Conservation (phyloP, 2,329 filamentous ascomycete species). For the Aspergillus sp. region DNA sequence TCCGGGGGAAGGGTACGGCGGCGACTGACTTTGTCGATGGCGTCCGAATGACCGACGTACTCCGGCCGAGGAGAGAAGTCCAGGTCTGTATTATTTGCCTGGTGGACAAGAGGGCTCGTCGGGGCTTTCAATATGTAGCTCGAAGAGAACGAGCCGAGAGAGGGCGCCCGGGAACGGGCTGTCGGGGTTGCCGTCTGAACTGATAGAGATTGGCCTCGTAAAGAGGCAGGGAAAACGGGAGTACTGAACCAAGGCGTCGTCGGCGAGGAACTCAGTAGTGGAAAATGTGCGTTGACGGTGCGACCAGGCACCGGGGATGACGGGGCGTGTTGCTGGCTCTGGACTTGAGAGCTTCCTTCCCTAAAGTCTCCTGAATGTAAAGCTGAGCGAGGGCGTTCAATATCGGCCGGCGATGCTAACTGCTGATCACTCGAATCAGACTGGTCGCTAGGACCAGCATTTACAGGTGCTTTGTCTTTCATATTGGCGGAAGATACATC, state of each 20-base stretch:
- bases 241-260: conserved; percentile 58
- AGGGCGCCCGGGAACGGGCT: conserved; percentile 55
- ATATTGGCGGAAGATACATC: conserved; percentile 20
- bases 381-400: conserved; percentile 79
- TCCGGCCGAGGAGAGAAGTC: conserved; percentile 61
- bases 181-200: conserved; percentile 16
- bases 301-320: conserved; percentile 24
- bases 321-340: conserved; percentile 29
- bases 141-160: conserved; percentile 70
- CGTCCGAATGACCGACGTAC: conserved; percentile 52
- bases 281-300: conserved; percentile 15
- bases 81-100: conserved; percentile 78
- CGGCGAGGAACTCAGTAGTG: conserved; percentile 51
- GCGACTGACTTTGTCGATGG: conserved; percentile 55
- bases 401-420: conserved; percentile 61
- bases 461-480: conserved; percentile 16
- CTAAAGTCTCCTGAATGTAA: conserved; percentile 65
- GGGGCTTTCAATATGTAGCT: conserved; percentile 84
- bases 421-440: conserved; percentile 22
- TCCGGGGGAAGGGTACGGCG: conserved; percentile 72
- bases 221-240: conserved; percentile 26
- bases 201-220: conserved; percentile 19
- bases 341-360: conserved; percentile 41
- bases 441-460: conserved; percentile 18
- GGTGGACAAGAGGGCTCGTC: conserved; percentile 88